Conservation (phyloP, 2,329 filamentous ascomycete species). For the Venturia carpophila region DNA sequence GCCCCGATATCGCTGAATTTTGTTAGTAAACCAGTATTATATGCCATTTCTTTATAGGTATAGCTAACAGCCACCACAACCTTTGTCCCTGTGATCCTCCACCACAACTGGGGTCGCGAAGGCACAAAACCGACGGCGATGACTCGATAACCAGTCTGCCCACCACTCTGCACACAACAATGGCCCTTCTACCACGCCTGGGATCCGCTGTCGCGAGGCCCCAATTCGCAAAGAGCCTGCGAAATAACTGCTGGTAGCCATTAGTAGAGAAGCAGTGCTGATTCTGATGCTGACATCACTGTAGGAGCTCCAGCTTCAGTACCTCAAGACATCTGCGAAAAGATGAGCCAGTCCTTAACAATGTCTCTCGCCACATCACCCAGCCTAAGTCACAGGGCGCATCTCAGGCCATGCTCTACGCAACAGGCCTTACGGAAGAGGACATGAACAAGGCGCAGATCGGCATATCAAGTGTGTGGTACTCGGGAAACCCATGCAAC, state of each 20-base stretch:
- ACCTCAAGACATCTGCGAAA: slow-evolving; percentile 11
- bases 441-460: slow-evolving; percentile 97
- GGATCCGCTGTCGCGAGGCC: slow-evolving; percentile 8
- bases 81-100: slow-evolving; percentile 1
- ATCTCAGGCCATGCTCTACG: slow-evolving; percentile 98
- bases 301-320: slow-evolving; percentile 18
- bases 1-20: neutral
- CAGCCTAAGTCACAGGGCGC: slow-evolving; percentile 97
- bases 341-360: slow-evolving; percentile 48
- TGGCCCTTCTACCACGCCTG: slow-evolving; percentile 13
- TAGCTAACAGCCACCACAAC: neutral
- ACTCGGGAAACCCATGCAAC: slow-evolving; percentile 96
- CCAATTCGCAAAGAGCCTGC: neutral
- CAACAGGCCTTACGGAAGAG: slow-evolving; percentile 74
- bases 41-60: neutral
- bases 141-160: slow-evolving; percentile 1
- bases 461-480: slow-evolving; percentile 97
- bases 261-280: neutral
- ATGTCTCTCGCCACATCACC: slow-evolving; percentile 74
- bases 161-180: slow-evolving; percentile 5
- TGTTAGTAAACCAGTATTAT: neutral
- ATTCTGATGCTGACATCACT: neutral
- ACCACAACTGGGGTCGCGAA: slow-evolving; percentile 7
- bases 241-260: slow-evolving; percentile 10
- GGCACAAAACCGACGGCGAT: neutral